These are phyloP conservation scores for Xerocomellus intermedius DNA, from an alignment of 768 basidiomycete species.

Conservation along the genomic window DNA sequence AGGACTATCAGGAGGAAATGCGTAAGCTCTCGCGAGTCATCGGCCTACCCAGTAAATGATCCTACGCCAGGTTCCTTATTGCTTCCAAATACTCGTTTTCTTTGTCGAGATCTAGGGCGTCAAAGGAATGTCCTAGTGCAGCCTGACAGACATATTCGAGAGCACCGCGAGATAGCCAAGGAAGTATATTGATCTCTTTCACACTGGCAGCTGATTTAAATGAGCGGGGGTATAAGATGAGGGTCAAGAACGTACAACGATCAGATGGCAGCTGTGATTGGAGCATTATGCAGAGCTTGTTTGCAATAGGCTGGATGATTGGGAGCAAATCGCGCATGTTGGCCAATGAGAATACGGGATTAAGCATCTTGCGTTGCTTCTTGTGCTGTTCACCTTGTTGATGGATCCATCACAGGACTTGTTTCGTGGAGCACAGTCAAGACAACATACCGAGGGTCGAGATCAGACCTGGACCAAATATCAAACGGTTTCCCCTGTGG, in stretches of 20 bases:
- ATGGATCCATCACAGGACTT: neutral
- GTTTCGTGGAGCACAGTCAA: neutral
- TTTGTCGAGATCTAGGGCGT: slow-evolving; percentile 25
- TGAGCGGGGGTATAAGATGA: neutral
- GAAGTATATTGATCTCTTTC: slow-evolving; percentile 34
- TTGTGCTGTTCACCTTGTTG: slow-evolving; percentile 28
- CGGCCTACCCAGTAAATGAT: neutral
- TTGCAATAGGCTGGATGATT: slow-evolving; percentile 34
- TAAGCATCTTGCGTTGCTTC: slow-evolving; percentile 35
- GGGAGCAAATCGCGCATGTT: slow-evolving; percentile 33
- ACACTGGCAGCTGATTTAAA: slow-evolving; percentile 15
- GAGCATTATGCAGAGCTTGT: slow-evolving; percentile 23
- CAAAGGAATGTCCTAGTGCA: slow-evolving; percentile 34
- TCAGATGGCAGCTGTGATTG: slow-evolving; percentile 21
- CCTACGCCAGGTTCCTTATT: slow-evolving; percentile 33
- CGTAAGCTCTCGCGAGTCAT: neutral
- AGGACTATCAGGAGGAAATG: slow-evolving; percentile 18
- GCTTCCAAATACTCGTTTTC: slow-evolving; percentile 30
- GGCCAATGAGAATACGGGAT: slow-evolving; percentile 32
- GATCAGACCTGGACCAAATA: slow-evolving; percentile 39
- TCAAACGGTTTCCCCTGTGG: slow-evolving; percentile 27
- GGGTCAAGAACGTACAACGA: slow-evolving; percentile 16
- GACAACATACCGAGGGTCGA: slow-evolving; percentile 34
- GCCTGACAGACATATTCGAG: slow-evolving; percentile 38
- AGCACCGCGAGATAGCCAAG: slow-evolving; percentile 34